Evolutionary conservation across 2,329 filamentous ascomycete species (phyloP).

Genomic region (Aureobasidium sp.): DNA sequence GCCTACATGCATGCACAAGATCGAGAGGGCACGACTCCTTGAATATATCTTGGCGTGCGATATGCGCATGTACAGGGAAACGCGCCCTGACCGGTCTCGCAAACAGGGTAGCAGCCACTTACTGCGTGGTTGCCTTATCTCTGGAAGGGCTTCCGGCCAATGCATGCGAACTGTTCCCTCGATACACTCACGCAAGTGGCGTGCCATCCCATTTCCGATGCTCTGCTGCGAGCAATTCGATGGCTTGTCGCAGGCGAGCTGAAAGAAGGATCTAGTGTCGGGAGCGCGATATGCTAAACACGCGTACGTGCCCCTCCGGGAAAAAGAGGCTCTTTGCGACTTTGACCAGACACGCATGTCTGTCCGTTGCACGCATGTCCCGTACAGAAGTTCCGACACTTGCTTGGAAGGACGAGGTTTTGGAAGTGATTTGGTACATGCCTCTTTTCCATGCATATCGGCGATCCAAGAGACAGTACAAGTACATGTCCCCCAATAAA

Average conservation of each 20-base stretch:
- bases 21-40: not conserved
- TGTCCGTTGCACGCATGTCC: not conserved
- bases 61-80: not conserved
- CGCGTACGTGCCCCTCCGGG: not conserved
- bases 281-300: not conserved
- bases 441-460: not conserved
- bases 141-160: not conserved
- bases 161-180: not conserved
- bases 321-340: not conserved
- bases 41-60: not conserved
- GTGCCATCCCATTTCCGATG: not conserved
- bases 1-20: not conserved
- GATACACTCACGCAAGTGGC: constrained; percentile 7
- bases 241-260: constrained; percentile 5
- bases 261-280: not conserved
- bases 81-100: not conserved
- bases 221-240: not conserved
- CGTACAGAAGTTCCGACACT: not conserved
- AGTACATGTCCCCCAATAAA: not conserved
- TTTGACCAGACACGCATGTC: not conserved
- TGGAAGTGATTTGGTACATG: not conserved
- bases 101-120: not conserved
- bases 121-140: not conserved
- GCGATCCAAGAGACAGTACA: not conserved
- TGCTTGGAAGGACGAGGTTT: not conserved